phyloP scores from a whole-genome alignment of 108 stramenopile genomes.

The Aurantiochytrium sp. region DNA sequence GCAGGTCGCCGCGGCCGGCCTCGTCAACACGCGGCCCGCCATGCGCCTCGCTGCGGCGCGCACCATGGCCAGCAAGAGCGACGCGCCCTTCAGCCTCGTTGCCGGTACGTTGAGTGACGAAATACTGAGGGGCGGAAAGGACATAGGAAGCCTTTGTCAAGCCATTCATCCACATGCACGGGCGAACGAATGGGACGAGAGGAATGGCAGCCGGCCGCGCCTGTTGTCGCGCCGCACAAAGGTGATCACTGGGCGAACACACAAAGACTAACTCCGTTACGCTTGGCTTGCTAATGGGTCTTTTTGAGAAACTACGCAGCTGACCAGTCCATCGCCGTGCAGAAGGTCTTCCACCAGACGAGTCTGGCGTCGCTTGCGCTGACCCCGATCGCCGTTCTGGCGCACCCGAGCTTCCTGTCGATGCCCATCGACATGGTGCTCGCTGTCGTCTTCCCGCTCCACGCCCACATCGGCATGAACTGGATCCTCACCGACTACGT shows the following conservation, averaged over 20 bases:
- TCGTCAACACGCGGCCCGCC: background rate
- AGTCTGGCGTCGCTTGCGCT: constrained; percentile 11
- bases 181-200: no score
- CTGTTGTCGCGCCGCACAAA: no score
- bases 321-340: background rate
- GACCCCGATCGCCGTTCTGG: background rate
- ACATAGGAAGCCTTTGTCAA: background rate
- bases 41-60: background rate
- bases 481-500: constrained; percentile 28
- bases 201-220: no score
- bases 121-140: background rate
- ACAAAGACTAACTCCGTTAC: no score
- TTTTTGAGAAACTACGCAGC: no score
- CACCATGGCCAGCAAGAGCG: background rate
- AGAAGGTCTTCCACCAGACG: background rate
- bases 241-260: no score
- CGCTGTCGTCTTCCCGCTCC: constrained; percentile 9
- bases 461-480: constrained; percentile 31
- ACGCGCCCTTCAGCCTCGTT: background rate
- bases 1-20: background rate
- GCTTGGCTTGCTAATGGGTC: no score
- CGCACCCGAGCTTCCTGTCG: background rate
- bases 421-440: background rate
- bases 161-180: no score
- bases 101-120: background rate